Base-by-base conservation (phyloP, 73 alveolate genomes). In the Paramecium biaurelia region DNA sequence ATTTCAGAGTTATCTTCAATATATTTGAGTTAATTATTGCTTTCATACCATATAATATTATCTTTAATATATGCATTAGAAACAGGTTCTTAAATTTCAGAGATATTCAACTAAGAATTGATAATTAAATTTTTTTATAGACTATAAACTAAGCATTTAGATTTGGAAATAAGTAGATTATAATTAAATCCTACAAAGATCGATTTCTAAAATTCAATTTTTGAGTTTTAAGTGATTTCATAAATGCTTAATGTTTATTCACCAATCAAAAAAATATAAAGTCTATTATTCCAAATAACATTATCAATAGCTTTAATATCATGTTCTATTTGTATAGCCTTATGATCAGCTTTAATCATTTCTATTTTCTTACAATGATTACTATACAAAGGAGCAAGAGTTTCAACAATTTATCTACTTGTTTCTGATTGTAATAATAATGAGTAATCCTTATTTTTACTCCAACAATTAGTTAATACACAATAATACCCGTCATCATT, bases 391-490 rank as follows among this genome's bases (percentile, higher is more conserved):
- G 90, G 90, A 5, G 90, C 74, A 18, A 79, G 23, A 43, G 90
- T 79, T 23, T 79, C 90, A 23, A 79, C 43, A 12, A 79, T 79
- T 47, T 79, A 79, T 30, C 87, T 74, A 35, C 67, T 37, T 14
- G 57, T 74, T 10, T 74, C 45, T 34, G 59, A 41, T 74, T 37
- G 8, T 15, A 74, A 74, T 37, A 34, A 34, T 35, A 74, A 32
- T 34, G 37, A 37, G n/a, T 74, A 37, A 74, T 74, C 59, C 15
- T 41, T 74, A 43, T 79, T 23, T 45, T 47, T 79, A 24, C 76
- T 79, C 90, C 90, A 79, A n/a, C 56, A 79, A 79, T 79, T 79
- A 0, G 90, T 79, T 79, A 79, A 43, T n/a, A 18, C 56, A 45
- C 90, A 79, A 47, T 79, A 74, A 21, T 23, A 41, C 4, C 90